A percentile compares a stretch with the other conserved stretches of the same genome.
These are phyloP conservation scores for Drosera capensis DNA, from an alignment of 148 eudicot species.

Conservation along the genomic window DNA sequence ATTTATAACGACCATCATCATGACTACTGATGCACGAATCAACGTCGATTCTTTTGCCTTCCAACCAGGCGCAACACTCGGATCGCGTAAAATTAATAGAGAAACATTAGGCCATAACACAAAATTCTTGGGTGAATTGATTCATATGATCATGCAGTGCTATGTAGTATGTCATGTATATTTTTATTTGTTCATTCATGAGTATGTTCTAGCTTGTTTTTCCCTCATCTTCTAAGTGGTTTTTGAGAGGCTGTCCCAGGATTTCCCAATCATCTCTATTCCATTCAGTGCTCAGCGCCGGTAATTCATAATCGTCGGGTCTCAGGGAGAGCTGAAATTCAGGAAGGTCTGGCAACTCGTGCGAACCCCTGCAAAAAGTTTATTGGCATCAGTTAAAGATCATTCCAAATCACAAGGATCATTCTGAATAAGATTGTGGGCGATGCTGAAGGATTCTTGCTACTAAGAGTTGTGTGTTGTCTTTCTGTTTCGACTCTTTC, in stretches of 20 bases:
- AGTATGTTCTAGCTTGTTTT: background rate
- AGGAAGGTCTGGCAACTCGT: slow-evolving; percentile 68
- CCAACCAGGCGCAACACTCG: no score
- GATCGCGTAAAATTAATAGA: no score
- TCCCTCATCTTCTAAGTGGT: slow-evolving; percentile 15
- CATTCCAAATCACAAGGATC: background rate
- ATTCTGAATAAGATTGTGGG: no score
- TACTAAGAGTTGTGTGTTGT: no score
- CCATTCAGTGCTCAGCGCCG: slow-evolving; percentile 45
- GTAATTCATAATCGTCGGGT: slow-evolving; percentile 78
- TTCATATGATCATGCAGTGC: no score
- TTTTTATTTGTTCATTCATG: no score
- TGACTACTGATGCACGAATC: no score
- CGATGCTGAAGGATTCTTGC: no score
- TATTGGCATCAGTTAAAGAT: background rate
- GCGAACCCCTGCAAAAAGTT: slow-evolving; percentile 39
- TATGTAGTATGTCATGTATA: background rate
- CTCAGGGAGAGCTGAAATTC: slow-evolving; percentile 76
- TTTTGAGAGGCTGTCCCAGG: slow-evolving; percentile 41
- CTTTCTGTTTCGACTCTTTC: no score
- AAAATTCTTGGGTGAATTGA: no score
- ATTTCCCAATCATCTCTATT: slow-evolving; percentile 40
- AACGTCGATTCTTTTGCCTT: no score
- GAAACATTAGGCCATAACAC: no score
- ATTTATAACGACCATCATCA: background rate